Percentiles rank a stretch among this genome's conserved stretches.
phyloP scores from a whole-genome alignment of 2,329 filamentous ascomycete genomes.

The Rhinocladiella mackenziei region DNA sequence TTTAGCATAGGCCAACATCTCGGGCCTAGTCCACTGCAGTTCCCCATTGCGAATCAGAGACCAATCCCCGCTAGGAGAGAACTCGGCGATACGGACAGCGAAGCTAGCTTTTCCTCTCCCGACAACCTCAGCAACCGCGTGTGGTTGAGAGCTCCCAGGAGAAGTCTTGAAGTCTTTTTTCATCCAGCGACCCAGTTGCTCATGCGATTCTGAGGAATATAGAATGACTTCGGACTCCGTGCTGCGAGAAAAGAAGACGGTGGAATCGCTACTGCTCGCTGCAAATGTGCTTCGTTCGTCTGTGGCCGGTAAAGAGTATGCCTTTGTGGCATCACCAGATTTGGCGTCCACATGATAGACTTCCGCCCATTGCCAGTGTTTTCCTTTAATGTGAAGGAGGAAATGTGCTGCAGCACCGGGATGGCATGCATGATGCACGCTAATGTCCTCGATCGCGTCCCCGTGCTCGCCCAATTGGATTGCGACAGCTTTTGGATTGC shows the following conservation, averaged over 20 bases:
- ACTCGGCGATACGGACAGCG: constrained; percentile 71
- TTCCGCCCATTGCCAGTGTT: constrained; percentile 70
- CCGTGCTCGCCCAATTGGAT: constrained; percentile 40
- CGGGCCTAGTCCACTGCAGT: constrained; percentile 72
- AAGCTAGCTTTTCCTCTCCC: constrained; percentile 63
- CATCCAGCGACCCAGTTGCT: constrained; percentile 70
- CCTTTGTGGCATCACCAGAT: constrained; percentile 65
- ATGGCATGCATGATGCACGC: constrained; percentile 69
- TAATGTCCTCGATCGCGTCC: constrained; percentile 52
- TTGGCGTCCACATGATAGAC: constrained; percentile 79
- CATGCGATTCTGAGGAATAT: constrained; percentile 71
- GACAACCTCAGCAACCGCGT: constrained; percentile 77
- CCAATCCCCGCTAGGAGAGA: constrained; percentile 69
- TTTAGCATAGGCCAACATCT: constrained; percentile 74
- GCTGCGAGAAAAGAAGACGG: constrained; percentile 84
- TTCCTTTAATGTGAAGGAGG: constrained; percentile 73
- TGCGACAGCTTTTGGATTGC: constrained; percentile 39
- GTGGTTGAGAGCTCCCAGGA: constrained; percentile 36
- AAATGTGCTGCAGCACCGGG: constrained; percentile 74
- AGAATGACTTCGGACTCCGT: constrained; percentile 70
- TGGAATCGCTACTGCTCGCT: constrained; percentile 69
- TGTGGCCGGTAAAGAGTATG: constrained; percentile 72
- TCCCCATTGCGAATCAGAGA: constrained; percentile 78
- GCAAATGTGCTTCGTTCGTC: constrained; percentile 71
- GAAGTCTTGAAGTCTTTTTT: constrained; percentile 43